Percentiles rank a stretch among this genome's conserved stretches.
Conservation (phyloP, 2,329 filamentous ascomycete species). For the Aspergillus japonicus region DNA sequence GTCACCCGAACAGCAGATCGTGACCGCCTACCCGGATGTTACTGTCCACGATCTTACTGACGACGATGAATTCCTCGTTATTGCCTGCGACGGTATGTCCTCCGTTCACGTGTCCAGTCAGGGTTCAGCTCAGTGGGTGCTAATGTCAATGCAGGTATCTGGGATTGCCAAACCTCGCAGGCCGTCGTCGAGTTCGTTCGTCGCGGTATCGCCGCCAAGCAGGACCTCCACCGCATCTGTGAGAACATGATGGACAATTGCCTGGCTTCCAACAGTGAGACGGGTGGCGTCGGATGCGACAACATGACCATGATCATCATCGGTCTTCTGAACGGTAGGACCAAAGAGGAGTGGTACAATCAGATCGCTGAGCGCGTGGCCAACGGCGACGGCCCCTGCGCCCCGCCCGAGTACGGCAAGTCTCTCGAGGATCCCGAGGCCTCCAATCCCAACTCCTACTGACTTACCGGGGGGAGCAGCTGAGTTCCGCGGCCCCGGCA, state of each 20-base stretch:
- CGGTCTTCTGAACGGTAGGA: constrained; percentile 84
- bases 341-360: constrained; percentile 98
- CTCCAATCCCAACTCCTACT: constrained; percentile 42
- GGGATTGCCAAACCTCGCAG: constrained; percentile 99
- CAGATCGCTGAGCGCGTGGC: constrained; percentile 90
- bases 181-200: constrained; percentile 95
- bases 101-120: not conserved
- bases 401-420: constrained; percentile 99
- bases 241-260: constrained; percentile 99
- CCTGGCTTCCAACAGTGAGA: constrained; percentile 94
- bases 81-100: constrained; percentile 82
- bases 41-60: constrained; percentile 84
- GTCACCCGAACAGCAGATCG: constrained; percentile 96
- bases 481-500: constrained; percentile 79
- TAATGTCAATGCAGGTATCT: constrained; percentile 70
- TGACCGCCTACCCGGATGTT: constrained; percentile 94
- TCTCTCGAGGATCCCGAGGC: constrained; percentile 49
- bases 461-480: constrained; percentile 55
- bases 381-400: constrained; percentile 95
- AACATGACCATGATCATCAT: constrained; percentile 99
- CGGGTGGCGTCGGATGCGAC: constrained; percentile 94
- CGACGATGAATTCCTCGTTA: constrained; percentile 92
- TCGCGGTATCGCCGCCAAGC: constrained; percentile 92
- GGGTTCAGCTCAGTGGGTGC: constrained; percentile 1
- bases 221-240: constrained; percentile 90